Base-by-base conservation (phyloP, 257 asterid species). In the Nicotiana sylvestris region DNA sequence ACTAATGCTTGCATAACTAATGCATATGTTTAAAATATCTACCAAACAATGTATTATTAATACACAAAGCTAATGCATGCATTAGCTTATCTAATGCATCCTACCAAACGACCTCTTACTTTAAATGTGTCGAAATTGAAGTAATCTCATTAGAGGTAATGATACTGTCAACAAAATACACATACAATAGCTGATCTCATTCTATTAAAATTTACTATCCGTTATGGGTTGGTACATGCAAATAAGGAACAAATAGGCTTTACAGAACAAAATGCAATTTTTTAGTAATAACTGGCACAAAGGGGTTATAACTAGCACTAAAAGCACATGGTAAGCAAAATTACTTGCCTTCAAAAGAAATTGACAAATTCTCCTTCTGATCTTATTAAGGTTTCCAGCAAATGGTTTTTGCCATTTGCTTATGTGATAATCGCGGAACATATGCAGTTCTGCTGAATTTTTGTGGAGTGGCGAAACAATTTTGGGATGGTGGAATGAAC, bases 401-500 rank as follows among this genome's bases (percentile, higher is more conserved):
- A 46, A 51, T 93, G 98, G 97, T 18, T 91, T 81, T 61, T 93
- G 70, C 93, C 98, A 58, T 93, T 88, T 81, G 72, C 85, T 3
- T 94, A 93, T 7, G 91, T 91, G 85, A 77, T 85, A 32, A 12
- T 82, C 1, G 88, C 89, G 1, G 92, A 83, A 87, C 68, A 16
- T 77, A 10, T 80, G 84, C 43, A 92, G 94, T 72, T 66, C 85
- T 6, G 56, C 33, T 8, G 98, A 94, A 85, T 91, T 84, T 82
- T 81, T 89, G 0, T 84, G 87, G 83, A 83, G 89, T 0, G 95
- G 92, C 0, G 97, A 97, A 56, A 91, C 97, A 66, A 39, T 85
- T 32, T 46, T 88, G 69, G 97, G 95, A 46, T 94, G 95, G 97
- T 94, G 94, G 97, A 94, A 93, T 62, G 95, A 93, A 76, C 94